Conservation (phyloP, 1,284 basidiomycete genomes). For the Cutaneotrichosporon sp. region DNA sequence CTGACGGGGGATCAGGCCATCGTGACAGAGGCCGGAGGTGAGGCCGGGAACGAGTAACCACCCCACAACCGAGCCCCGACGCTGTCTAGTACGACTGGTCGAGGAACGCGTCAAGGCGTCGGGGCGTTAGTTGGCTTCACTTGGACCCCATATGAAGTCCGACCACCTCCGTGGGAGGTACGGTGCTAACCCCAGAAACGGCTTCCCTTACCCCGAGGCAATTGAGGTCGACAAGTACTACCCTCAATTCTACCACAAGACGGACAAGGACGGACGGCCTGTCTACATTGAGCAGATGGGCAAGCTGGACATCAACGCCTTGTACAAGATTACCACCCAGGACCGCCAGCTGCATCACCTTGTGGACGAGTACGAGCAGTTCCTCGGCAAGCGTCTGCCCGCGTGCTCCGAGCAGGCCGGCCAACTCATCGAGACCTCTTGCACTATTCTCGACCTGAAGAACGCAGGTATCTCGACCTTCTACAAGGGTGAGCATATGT, state of each 20-base stretch:
- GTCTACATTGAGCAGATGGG: conserved; percentile 93
- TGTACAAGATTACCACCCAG: conserved; percentile 74
- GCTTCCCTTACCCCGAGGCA: conserved; percentile 83
- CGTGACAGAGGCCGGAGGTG: no score
- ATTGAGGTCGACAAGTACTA: conserved; percentile 83
- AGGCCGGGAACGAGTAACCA: no score
- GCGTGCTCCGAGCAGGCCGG: conserved; percentile 66
- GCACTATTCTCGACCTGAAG: conserved; percentile 92
- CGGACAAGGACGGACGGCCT: conserved; percentile 92
- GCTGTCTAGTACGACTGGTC: no score
- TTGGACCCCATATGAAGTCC: no score
- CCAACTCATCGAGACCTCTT: conserved; percentile 92
- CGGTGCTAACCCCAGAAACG: conserved; percentile 53
- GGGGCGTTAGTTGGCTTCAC: no score
- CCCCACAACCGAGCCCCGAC: no score
- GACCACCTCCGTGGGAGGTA: not conserved
- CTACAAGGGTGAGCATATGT: conserved; percentile 55
- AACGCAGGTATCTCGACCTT: conserved; percentile 78
- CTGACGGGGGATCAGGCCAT: no score
- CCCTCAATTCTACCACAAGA: conserved; percentile 95
- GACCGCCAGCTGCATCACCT: conserved; percentile 87
- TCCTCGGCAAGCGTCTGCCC: conserved; percentile 71
- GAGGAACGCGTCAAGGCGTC: no score
- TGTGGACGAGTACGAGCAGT: conserved; percentile 91
- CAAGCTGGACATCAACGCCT: conserved; percentile 76